These are phyloP conservation scores for Castanopsis chinensis DNA, from an alignment of 306 rosid genomes.

Conservation along the genomic window DNA sequence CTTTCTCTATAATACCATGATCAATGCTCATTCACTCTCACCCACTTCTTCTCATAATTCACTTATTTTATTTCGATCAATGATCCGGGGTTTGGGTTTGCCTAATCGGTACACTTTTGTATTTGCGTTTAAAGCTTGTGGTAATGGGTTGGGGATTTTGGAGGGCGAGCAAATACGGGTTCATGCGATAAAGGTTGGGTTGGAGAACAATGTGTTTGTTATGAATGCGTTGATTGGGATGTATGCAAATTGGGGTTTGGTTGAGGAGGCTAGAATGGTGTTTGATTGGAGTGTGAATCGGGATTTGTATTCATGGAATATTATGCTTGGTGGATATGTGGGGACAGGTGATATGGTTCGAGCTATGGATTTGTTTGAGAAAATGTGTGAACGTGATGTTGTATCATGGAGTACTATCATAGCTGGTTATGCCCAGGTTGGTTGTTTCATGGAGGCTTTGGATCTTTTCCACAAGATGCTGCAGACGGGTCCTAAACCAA, in stretches of 20 bases:
- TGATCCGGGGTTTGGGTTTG: slow-evolving; percentile 20
- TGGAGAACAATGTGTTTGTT: slow-evolving; percentile 58
- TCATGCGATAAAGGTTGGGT: slow-evolving; percentile 49
- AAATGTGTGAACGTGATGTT: slow-evolving; percentile 55
- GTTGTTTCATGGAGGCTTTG: slow-evolving; percentile 55
- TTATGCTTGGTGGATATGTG: slow-evolving; percentile 46
- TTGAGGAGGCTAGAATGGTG: slow-evolving; percentile 44
- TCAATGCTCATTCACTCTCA: slow-evolving; percentile 47
- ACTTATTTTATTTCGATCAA: slow-evolving; percentile 21
- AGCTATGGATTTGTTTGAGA: slow-evolving; percentile 49
- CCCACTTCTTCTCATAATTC: slow-evolving; percentile 38
- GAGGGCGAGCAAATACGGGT: slow-evolving; percentile 53
- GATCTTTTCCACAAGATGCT: slow-evolving; percentile 65
- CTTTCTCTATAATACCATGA: slow-evolving; percentile 54
- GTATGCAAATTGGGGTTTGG: slow-evolving; percentile 49
- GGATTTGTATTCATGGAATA: slow-evolving; percentile 73
- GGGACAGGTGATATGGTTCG: slow-evolving; percentile 39
- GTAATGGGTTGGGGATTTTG: slow-evolving; percentile 44
- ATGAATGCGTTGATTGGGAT: slow-evolving; percentile 58
- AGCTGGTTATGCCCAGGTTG: slow-evolving; percentile 69
- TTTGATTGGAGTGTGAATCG: slow-evolving; percentile 33
- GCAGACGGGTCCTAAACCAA: slow-evolving; percentile 47
- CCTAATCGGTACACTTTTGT: slow-evolving; percentile 57
- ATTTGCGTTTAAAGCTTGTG: slow-evolving; percentile 51
- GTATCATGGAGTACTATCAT: slow-evolving; percentile 69